Percentiles rank a stretch among this genome's conserved stretches.
These are phyloP conservation scores for Podaxis rugospora DNA, from an alignment of 768 basidiomycete genomes.

Conservation along the genomic window DNA sequence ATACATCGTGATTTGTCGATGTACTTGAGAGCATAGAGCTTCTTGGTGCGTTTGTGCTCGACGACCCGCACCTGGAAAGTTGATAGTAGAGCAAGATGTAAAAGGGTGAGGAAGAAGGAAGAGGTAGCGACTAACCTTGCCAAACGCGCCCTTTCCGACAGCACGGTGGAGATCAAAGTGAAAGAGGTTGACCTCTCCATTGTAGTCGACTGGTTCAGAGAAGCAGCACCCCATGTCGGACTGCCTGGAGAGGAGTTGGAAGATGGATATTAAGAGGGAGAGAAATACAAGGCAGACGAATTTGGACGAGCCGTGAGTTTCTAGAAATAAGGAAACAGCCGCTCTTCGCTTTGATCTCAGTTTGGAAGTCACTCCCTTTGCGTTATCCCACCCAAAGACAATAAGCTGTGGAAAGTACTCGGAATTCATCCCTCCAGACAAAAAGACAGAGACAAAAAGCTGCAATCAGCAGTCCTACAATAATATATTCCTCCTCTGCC, in stretches of 20 bases:
- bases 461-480: not conserved
- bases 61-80: slow-evolving; percentile 83
- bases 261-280: slow-evolving; percentile 28
- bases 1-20: slow-evolving; percentile 94
- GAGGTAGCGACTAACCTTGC: slow-evolving; percentile 63
- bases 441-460: slow-evolving; percentile 16
- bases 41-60: slow-evolving; percentile 90
- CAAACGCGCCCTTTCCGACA: slow-evolving; percentile 97
- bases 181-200: slow-evolving; percentile 82
- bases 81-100: slow-evolving; percentile 1
- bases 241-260: slow-evolving; percentile 24
- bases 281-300: slow-evolving; percentile 34
- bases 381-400: slow-evolving; percentile 12
- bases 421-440: slow-evolving; percentile 12
- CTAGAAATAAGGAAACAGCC: slow-evolving; percentile 17
- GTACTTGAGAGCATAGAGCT: slow-evolving; percentile 94
- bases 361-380: slow-evolving; percentile 17
- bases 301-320: slow-evolving; percentile 21
- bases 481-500: not conserved
- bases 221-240: slow-evolving; percentile 61
- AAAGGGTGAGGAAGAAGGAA: not conserved
- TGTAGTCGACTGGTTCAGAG: slow-evolving; percentile 82
- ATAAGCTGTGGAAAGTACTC: slow-evolving; percentile 11
- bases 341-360: slow-evolving; percentile 18
- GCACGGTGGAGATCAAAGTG: slow-evolving; percentile 96